These are phyloP conservation scores for Lithohypha guttulata DNA, from an alignment of 2,329 filamentous ascomycete species.

Conservation along the genomic window DNA sequence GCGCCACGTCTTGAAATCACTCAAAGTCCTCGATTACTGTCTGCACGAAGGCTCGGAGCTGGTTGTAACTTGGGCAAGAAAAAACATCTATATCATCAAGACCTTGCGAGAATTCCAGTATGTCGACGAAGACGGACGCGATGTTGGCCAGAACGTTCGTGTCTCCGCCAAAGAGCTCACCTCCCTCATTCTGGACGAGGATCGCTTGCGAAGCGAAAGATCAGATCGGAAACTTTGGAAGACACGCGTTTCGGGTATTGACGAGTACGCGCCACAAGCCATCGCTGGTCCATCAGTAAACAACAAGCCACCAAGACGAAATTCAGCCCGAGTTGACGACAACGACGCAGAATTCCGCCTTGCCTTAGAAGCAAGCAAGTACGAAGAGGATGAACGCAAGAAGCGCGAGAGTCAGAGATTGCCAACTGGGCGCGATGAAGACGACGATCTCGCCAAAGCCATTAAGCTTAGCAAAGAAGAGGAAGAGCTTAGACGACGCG, in stretches of 20 bases:
- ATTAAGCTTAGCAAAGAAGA: constrained; percentile 95
- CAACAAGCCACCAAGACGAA: constrained; percentile 35
- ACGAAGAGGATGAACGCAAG: constrained; percentile 80
- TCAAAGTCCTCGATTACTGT: constrained; percentile 97
- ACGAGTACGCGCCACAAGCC: constrained; percentile 55
- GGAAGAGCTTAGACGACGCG: constrained; percentile 66
- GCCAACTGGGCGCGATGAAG: constrained; percentile 51
- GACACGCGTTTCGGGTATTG: constrained; percentile 83
- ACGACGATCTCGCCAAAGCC: constrained; percentile 87
- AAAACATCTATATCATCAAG: constrained; percentile 98
- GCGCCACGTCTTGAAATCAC: constrained; percentile 92
- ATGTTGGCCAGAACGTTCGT: constrained; percentile 94
- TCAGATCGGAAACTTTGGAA: constrained; percentile 93
- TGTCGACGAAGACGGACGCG: constrained; percentile 85
- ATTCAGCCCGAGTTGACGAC: constrained; percentile 47
- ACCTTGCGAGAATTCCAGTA: constrained; percentile 95
- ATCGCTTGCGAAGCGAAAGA: constrained; percentile 78
- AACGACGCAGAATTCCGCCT: constrained; percentile 84
- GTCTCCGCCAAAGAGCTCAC: constrained; percentile 94
- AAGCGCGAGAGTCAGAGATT: constrained; percentile 49
- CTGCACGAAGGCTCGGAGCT: constrained; percentile 93
- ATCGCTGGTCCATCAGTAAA: constrained; percentile 28
- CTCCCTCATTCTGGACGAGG: constrained; percentile 82
- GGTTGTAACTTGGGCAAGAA: constrained; percentile 93
- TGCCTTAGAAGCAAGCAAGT: constrained; percentile 88